A percentile compares a stretch with the other conserved stretches of the same genome.
phyloP scores from a whole-genome alignment of 129 eudicot genomes.

The carrot (Daucus carota) region DNA sequence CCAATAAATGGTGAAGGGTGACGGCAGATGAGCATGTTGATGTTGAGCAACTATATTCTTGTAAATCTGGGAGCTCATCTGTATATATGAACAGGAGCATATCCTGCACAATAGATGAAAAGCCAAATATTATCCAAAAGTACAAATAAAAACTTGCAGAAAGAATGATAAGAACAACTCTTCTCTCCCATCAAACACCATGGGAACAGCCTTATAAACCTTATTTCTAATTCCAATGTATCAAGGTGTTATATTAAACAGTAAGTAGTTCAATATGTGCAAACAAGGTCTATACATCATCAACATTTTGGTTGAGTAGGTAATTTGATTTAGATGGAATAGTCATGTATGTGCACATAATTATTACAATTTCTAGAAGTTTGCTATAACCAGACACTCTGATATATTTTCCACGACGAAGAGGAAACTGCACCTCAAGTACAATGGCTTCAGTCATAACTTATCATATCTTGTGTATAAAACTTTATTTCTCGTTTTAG shows the following conservation, averaged over 20 bases:
- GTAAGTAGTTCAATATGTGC: neutral
- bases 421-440: neutral
- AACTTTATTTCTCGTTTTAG: neutral
- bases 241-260: neutral
- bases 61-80: conserved; percentile 54
- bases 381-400: neutral
- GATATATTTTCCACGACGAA: neutral
- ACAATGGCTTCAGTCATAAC: neutral
- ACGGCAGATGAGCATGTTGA: conserved; percentile 36
- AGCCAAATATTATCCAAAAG: neutral
- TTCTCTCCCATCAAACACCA: neutral
- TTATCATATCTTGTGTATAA: neutral
- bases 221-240: neutral
- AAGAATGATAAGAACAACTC: neutral
- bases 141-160: neutral
- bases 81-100: conserved; percentile 68
- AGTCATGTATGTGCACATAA: neutral
- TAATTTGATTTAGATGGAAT: neutral
- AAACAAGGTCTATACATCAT: neutral
- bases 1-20: conserved; percentile 75
- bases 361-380: neutral
- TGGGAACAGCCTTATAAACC: neutral
- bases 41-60: conserved; percentile 50
- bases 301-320: neutral
- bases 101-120: conserved; percentile 44